phyloP scores from a whole-genome alignment of 2,329 filamentous ascomycete genomes.

The Grosmannia serpens region DNA sequence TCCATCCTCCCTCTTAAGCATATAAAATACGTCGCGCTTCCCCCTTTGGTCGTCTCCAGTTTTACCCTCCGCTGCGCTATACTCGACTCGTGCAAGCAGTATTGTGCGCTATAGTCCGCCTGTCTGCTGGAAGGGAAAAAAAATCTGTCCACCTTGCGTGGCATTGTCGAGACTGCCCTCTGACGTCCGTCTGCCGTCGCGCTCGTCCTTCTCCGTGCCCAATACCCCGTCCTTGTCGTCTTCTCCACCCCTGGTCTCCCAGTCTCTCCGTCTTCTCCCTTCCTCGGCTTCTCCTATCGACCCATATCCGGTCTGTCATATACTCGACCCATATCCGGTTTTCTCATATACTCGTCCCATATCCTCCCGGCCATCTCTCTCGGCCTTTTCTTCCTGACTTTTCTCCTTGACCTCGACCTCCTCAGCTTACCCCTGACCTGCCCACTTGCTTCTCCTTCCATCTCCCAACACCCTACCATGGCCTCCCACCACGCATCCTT shows the following conservation, averaged over 20 bases:
- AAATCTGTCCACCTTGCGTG: no score
- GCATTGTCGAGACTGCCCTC: no score
- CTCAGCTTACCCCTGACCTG: background rate
- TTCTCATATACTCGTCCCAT: no score
- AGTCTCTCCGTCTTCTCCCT: no score
- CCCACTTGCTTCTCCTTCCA: background rate
- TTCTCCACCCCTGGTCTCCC: no score
- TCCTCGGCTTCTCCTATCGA: background rate
- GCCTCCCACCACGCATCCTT: slow-evolving; percentile 26
- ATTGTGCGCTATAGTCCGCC: background rate
- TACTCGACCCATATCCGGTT: no score
- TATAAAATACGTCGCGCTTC: background rate
- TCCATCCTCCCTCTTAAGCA: background rate
- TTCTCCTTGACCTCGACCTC: background rate
- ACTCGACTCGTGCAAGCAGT: background rate
- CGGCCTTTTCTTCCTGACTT: background rate
- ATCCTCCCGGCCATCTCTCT: no score
- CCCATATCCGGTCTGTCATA: background rate
- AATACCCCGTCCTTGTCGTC: no score
- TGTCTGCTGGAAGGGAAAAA: no score
- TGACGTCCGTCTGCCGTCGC: no score
- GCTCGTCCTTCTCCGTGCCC: no score
- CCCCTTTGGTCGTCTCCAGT: background rate
- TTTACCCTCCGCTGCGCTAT: background rate
- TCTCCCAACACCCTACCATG: slow-evolving; percentile 9